A percentile compares a stretch with the other conserved stretches of the same genome.
phyloP scores from a whole-genome alignment of 805 yeast genomes.

The Lipomyces yamanashiensis region DNA sequence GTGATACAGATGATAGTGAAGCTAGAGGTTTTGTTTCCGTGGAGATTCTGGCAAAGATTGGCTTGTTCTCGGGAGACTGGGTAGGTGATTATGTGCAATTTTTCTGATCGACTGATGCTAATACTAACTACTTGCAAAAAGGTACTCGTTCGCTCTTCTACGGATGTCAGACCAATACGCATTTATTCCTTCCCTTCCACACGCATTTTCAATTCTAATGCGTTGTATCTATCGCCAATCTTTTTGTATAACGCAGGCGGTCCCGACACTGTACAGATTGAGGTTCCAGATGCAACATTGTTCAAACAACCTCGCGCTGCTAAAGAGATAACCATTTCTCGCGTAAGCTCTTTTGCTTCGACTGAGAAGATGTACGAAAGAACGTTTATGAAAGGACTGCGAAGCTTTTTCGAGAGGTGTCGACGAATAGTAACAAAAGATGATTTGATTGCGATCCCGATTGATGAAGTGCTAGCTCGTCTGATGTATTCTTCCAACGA shows the following conservation, averaged over 20 bases:
- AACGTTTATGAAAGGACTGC: conserved; percentile 63
- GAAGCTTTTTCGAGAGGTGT: conserved; percentile 61
- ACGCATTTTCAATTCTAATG: conserved; percentile 49
- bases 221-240: conserved; percentile 66
- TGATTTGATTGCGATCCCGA: conserved; percentile 75
- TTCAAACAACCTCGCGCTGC: conserved; percentile 54
- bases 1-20: conserved; percentile 52
- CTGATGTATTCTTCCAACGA: conserved; percentile 48
- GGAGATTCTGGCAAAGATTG: conserved; percentile 58
- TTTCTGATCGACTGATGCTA: background rate
- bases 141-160: conserved; percentile 3
- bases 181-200: conserved; percentile 71
- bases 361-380: conserved; percentile 66
- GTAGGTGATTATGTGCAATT: conserved; percentile 41
- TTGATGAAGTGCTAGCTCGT: conserved; percentile 70
- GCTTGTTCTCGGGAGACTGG: conserved; percentile 71
- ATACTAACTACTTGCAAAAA: background rate
- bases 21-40: conserved; percentile 54
- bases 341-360: conserved; percentile 71
- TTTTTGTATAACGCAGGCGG: conserved; percentile 55
- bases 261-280: conserved; percentile 41
- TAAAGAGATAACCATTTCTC: conserved; percentile 63
- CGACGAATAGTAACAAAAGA: conserved; percentile 64
- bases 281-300: conserved; percentile 1
- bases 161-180: conserved; percentile 46